Base-by-base conservation (phyloP, 345 rosid species). In the Dipteronia dyeriana region DNA sequence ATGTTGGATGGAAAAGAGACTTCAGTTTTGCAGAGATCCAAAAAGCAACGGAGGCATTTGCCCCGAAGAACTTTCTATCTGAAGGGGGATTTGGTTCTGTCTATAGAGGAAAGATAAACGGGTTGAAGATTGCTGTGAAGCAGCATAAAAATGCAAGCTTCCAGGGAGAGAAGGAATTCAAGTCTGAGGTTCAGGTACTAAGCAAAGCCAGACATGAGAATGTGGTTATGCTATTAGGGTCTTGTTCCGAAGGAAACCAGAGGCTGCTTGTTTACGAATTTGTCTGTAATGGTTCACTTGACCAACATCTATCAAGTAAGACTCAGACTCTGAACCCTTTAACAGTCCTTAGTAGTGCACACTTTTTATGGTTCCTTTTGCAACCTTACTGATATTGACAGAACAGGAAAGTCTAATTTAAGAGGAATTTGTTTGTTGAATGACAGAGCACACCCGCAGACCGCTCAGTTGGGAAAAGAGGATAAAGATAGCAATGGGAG, bases 51-150 rank as follows among this genome's bases (percentile, higher is more conserved):
- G 84, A 83, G 11, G 90, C 90, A 41, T 91, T 91, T 84, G 23
- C 79, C 9, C 56, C 1, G 0, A 77, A 54, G 61, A 89, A 89
- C 60, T 91, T 80, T 81, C 70, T 91, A 14, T 88, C 91, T 2
- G 90, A 89, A 84, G 93, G 93, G 4, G 95, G 90, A n/a, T 91
- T 88, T 66, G 93, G 95, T 23, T 84, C 84, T 25, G 95, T 89
- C 29, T 88, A 39, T 60, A 83, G 29, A 80, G 95, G 95, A 68
- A 82, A 87, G 25, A 64, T 87, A 16, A 77, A 85, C 64, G 87
- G 87, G 61, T 17, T 83, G 66, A 84, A 79, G 71, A 78, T 91
- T 71, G 95, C 95, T 1, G 90, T 91, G 31, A 91, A 91, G 84
- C 88, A 85, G 75, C 87, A 89, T 53, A 89, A 89, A 70, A 70